Conservation (phyloP, 805 yeast species). For the Metschnikowia baotianmanensis region DNA sequence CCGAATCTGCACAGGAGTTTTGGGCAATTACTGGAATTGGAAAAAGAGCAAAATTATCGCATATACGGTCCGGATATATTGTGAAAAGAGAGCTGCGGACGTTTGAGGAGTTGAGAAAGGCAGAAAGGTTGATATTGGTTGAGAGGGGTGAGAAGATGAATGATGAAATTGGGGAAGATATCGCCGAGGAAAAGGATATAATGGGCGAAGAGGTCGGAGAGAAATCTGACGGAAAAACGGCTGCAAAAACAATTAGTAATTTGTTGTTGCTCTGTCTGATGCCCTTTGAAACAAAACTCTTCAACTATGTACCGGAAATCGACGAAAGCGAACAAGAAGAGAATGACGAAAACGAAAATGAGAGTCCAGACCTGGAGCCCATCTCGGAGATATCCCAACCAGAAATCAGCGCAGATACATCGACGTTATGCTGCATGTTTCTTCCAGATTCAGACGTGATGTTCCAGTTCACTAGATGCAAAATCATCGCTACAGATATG, state of each 20-base stretch:
- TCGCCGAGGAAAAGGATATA: too few species aligned
- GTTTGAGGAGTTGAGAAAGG: slow-evolving; percentile 32
- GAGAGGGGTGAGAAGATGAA: too few species aligned
- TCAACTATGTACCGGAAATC: slow-evolving; percentile 30
- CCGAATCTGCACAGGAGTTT: slow-evolving; percentile 33
- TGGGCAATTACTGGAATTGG: slow-evolving; percentile 43
- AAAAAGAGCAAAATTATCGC: slow-evolving; percentile 31
- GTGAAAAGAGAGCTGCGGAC: slow-evolving; percentile 26
- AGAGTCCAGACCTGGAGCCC: slow-evolving; percentile 16
- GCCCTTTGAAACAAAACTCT: slow-evolving; percentile 36
- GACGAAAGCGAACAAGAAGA: slow-evolving; percentile 26
- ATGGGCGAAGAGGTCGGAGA: too few species aligned
- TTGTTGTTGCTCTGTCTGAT: slow-evolving; percentile 37
- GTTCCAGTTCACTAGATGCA: slow-evolving; percentile 27
- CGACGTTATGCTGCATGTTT: slow-evolving; percentile 19
- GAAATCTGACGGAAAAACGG: too few species aligned
- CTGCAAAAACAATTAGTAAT: too few species aligned
- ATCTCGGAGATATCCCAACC: slow-evolving; percentile 28
- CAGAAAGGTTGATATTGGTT: too few species aligned
- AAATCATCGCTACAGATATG: slow-evolving; percentile 24
- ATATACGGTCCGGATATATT: slow-evolving; percentile 32
- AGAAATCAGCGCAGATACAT: slow-evolving; percentile 13
- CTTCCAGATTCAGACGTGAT: slow-evolving; percentile 15
- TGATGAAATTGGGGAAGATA: too few species aligned
- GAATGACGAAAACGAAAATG: slow-evolving; percentile 20